phyloP scores from a whole-genome alignment of 192 early-diverging fungal species.

The Umbelopsis vinacea region DNA sequence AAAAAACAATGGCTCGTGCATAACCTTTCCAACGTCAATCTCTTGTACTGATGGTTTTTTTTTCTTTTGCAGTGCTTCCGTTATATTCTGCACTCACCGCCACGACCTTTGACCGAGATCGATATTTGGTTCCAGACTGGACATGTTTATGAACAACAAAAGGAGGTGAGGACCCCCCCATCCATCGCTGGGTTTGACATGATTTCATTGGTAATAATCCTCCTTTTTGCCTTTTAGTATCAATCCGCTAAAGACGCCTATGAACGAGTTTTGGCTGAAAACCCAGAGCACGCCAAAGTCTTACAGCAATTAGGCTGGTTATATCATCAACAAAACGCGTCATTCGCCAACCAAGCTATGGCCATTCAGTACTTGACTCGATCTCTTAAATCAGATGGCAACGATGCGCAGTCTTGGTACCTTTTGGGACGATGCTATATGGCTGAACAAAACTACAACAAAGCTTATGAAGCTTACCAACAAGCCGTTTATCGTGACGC shows the following conservation, averaged over 20 bases:
- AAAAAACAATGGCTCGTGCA: not conserved
- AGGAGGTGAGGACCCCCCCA: conserved; percentile 61
- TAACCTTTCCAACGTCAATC: too few relatives aligned
- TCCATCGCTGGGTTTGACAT: not conserved
- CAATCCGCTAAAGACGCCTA: conserved; percentile 85
- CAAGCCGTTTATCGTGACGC: conserved; percentile 94
- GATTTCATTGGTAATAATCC: too few relatives aligned
- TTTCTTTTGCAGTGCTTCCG: conserved; percentile 73
- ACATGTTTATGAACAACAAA: conserved; percentile 94
- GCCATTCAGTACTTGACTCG: conserved; percentile 84
- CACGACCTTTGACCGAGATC: conserved; percentile 88
- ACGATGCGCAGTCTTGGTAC: conserved; percentile 95
- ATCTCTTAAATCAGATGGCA: conserved; percentile 83
- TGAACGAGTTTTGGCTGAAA: conserved; percentile 86
- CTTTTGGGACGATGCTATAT: conserved; percentile 96
- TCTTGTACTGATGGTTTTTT: too few relatives aligned
- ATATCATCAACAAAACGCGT: conserved; percentile 87
- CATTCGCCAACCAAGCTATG: conserved; percentile 81
- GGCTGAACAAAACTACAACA: conserved; percentile 91
- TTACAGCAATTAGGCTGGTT: conserved; percentile 96
- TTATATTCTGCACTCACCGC: conserved; percentile 84
- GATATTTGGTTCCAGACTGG: conserved; percentile 99
- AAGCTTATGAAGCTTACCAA: conserved; percentile 98
- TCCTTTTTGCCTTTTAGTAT: conserved; percentile 38
- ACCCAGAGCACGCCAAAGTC: conserved; percentile 93